A percentile compares a stretch with the other conserved stretches of the same genome.
These are phyloP conservation scores for Gillenia trifoliata DNA, from an alignment of 306 rosid genomes.

Conservation along the genomic window DNA sequence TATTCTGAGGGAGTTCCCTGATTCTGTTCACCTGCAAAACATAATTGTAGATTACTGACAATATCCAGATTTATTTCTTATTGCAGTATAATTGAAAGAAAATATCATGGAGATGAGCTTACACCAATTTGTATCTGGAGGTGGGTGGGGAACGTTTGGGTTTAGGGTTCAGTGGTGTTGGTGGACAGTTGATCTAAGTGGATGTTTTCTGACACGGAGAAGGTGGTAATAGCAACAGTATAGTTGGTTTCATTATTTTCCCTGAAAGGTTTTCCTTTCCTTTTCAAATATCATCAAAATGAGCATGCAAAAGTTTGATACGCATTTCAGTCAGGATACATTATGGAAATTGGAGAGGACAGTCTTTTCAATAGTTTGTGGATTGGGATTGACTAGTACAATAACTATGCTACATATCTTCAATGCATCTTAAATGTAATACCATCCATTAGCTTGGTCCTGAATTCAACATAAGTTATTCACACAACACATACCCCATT, in stretches of 20 bases:
- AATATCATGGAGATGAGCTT: not conserved
- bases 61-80: not conserved
- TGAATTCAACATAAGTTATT: not conserved
- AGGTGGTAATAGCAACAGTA: not conserved
- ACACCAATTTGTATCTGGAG: not conserved
- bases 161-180: not conserved
- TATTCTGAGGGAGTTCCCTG: conserved; percentile 92
- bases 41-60: conserved; percentile 6
- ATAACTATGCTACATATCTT: not conserved
- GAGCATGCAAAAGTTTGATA: not conserved
- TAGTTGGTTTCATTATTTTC: not conserved
- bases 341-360: not conserved
- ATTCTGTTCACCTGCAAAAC: conserved; percentile 89
- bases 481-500: not conserved
- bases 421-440: not conserved
- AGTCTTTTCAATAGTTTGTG: not conserved
- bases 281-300: not conserved
- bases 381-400: not conserved
- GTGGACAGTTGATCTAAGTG: not conserved
- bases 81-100: not conserved
- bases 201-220: not conserved
- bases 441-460: not conserved
- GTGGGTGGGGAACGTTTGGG: not conserved
- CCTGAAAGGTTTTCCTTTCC: not conserved
- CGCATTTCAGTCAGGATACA: not conserved